Base-by-base conservation (phyloP, 306 rosid genomes). In the Gleditsia sinensis region DNA sequence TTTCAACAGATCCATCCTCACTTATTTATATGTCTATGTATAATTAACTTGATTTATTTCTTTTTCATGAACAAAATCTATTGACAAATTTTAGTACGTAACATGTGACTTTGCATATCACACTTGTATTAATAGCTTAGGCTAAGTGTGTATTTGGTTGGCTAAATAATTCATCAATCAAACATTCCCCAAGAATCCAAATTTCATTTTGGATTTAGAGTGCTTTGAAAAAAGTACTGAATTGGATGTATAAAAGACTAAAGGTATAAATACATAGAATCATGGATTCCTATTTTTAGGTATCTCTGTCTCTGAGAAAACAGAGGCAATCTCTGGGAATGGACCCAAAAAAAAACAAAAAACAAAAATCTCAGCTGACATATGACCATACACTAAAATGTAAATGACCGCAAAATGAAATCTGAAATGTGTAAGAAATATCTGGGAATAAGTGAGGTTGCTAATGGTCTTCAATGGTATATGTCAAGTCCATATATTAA, bases 61-160 rank as follows among this genome's bases (percentile, higher is more conserved):
- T n/a, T n/a, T n/a, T n/a, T n/a, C n/a, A n/a, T n/a, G n/a, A n/a
- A n/a, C n/a, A n/a, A n/a, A n/a, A n/a, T n/a, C n/a, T n/a, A n/a
- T n/a, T n/a, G n/a, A n/a, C n/a, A n/a, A n/a, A n/a, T n/a, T n/a
- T n/a, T n/a, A 4, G 23, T 50, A 32, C 66, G 9, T 54, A 43
- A 19, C 56, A 24, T 28, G 39, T 12, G 24, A 78, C 46, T 39
- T 46, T 79, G 79, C 65, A 5, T 65, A 28, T 81, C 33, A 45
- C 40, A 16, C 36, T 45, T 67, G 72, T 74, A 74, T 36, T 32
- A 14, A 59, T 67, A 49, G 51, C 76, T 25, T 73, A 30, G 21
- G 59, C 69, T 58, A 67, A 36, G 56, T 63, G 9, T 36, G 53
- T 27, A 62, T 49, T 75, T 16, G 62, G 42, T 46, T 70, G 67